Base-by-base conservation (phyloP, 148 eudicot genomes). In the Euryodendron excelsum region DNA sequence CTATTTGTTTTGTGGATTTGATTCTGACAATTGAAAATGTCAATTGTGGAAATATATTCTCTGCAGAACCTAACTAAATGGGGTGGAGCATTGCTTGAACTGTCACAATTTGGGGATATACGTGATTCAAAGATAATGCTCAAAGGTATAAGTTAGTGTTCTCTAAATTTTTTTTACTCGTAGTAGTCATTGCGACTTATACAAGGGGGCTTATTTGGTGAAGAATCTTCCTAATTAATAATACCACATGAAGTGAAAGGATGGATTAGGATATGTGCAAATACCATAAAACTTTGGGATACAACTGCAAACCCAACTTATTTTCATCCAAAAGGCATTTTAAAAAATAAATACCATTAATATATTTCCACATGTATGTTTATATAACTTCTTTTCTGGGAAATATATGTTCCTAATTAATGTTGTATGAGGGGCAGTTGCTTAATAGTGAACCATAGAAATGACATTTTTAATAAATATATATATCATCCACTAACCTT, bases 31-130 rank as follows among this genome's bases (percentile, higher is more conserved):
- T 63, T 30, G 4, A 14, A 63, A 59, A n/a, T 14, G 11, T 63
- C 13, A 27, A 11, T 10, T 11, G 27, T 27, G 8, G 34, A 10
- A 20, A 56, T 8, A 28, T 21, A 11, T 17, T 31, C 11, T 52
- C 4, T 74, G 47, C 80, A 89, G 91, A 89, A 89, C 81, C 75
- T 86, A 81, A 86, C 85, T 37, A 79, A 74, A 56, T 89, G 91
- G 91, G 91, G 85, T 2, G 84, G 88, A 25, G 88, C 88, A 72
- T 76, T 89, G 76, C 80, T 89, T 20, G 91, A 89, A 63, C 36
- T 86, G 65, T 81, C 89, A 23, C 84, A 81, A 63, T 85, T 85
- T 36, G 84, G 81, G 30, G 52, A 34, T 17, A 50, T 77, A 0
- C 55, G 34, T 1, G 87, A 86, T 0, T 77, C 86, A 18, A 85